Evolutionary conservation across 1,284 basidiomycete species (phyloP), one percentile per base, ranked within the genome.

Genomic region (Tilletia setariae): DNA sequence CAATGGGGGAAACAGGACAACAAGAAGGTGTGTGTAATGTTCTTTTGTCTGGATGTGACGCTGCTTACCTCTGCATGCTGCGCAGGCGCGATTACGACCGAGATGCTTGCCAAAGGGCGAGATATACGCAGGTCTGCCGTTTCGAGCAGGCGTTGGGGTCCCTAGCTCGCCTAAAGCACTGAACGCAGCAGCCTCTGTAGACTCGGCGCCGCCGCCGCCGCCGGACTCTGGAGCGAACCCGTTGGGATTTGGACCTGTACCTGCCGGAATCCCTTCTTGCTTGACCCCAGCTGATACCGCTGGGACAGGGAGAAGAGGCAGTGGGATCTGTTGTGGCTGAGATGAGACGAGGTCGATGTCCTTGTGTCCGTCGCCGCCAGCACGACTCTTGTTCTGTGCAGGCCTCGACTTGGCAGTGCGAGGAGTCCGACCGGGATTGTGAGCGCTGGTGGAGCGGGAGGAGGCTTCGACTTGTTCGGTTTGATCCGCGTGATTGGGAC

Each of bases 21-120:
- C 19, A 19, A 11, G 9, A 44, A 44, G 43, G 19, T 44, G 43
- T 19, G 43, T 9, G 11, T 44, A 44, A 44, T n/a, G n/a, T n/a
- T n/a, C n/a, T n/a, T n/a, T n/a, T n/a, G n/a, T n/a, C n/a, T n/a
- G n/a, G n/a, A n/a, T n/a, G n/a, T n/a, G n/a, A n/a, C n/a, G n/a
- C n/a, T n/a, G 21, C 46, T 49, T 19, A 49, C 46, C 46, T 43
- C 76, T 69, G 63, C 76, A 78, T 65, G 73, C 74, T 63, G 72
- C 73, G 63, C 76, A 78, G 13, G 76, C 76, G 69, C 76, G 72
- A 69, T 78, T 78, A 13, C 76, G 66, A 8, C 76, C 76, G 16
- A 78, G 72, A 53, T 78, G 76, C 35, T 72, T 74, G 46, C 72
- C 68, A 56, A 78, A 78, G 63, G 76, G 76, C 25, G 75, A 72